A percentile compares a stretch with the other conserved stretches of the same genome.
Conservation (phyloP, 495 filamentous ascomycete genomes). For the Neurospora sp. region DNA sequence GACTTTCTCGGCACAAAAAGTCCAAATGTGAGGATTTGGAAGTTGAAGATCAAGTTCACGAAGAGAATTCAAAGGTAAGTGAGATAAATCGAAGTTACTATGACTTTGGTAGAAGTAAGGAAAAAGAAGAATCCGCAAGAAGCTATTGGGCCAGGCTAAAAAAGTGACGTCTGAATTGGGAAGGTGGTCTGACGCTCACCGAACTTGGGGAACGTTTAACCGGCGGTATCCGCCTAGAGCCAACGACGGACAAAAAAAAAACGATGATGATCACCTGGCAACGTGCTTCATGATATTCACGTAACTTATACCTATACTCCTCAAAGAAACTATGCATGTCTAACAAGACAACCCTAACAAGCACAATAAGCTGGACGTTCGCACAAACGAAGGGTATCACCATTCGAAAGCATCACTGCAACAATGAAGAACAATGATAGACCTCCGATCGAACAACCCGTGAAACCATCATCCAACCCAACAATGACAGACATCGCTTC, state of each 20-base stretch:
- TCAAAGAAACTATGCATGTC: background rate
- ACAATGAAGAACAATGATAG: background rate
- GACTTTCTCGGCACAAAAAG: background rate
- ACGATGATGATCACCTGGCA: background rate
- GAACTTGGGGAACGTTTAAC: background rate
- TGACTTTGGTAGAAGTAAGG: background rate
- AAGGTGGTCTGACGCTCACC: background rate
- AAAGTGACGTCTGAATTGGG: background rate
- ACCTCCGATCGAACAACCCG: background rate
- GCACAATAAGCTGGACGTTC: background rate
- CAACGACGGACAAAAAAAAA: background rate
- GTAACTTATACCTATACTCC: background rate
- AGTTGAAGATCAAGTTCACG: background rate
- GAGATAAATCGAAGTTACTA: background rate
- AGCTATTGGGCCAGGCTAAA: background rate
- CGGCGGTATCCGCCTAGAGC: background rate
- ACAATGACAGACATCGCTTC: background rate
- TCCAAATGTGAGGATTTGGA: background rate
- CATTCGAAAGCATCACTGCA: background rate
- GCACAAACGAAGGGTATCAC: background rate
- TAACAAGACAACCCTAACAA: background rate
- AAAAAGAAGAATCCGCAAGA: background rate
- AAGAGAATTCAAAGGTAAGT: background rate
- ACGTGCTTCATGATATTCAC: background rate
- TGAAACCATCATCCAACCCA: background rate